Evolutionary conservation across 2,329 filamentous ascomycete species (phyloP).

Genomic region (Metarhizium robertsii): DNA sequence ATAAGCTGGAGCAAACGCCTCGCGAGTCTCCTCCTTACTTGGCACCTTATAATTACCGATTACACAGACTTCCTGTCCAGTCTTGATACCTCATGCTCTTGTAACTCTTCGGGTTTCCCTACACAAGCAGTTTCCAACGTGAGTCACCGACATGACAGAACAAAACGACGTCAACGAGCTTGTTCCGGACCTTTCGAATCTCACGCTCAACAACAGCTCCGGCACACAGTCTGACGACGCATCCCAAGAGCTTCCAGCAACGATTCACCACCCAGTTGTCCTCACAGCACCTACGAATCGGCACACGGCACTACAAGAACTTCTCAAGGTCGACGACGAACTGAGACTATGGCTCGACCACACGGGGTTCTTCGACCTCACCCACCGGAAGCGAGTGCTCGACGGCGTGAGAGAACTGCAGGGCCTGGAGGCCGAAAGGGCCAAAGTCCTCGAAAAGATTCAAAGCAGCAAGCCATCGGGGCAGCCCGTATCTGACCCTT

Average conservation of each 20-base stretch:
- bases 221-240: not conserved
- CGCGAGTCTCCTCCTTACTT: no score
- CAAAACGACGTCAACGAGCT: not conserved
- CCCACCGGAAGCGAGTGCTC: constrained; percentile 11
- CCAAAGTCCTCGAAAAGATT: constrained; percentile 11
- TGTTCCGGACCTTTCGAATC: not conserved
- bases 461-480: constrained; percentile 2
- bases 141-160: not conserved
- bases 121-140: not conserved
- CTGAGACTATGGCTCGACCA: constrained; percentile 16
- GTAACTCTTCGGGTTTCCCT: not conserved
- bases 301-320: not conserved
- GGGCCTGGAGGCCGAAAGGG: constrained; percentile 12
- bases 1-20: no score
- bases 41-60: no score
- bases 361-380: constrained; percentile 14
- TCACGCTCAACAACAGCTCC: not conserved
- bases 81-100: not conserved
- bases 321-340: constrained; percentile 9
- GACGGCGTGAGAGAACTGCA: constrained; percentile 9
- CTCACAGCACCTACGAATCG: not conserved
- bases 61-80: no score
- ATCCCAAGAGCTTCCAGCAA: not conserved
- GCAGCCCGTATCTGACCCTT: not conserved
- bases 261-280: not conserved